Percentiles rank a stretch among this genome's conserved stretches.
phyloP scores from a whole-genome alignment of 352 stramenopile genomes.

The Albugo candida region DNA sequence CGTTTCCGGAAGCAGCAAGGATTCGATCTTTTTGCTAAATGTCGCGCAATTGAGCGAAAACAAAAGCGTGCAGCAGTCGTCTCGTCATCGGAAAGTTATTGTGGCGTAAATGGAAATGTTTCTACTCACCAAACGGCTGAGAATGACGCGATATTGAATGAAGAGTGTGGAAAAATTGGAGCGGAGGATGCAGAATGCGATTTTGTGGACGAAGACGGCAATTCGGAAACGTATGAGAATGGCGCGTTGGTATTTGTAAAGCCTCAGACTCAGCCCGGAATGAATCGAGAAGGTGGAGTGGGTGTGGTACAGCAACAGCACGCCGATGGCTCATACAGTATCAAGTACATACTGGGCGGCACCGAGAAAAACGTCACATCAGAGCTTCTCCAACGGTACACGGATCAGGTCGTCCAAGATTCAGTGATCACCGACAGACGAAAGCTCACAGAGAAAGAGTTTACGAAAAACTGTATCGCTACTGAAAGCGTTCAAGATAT shows the following conservation, averaged over 20 bases:
- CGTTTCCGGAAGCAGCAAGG: conserved; percentile 71
- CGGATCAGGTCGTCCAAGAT: conserved; percentile 49
- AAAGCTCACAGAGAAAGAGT: neutral
- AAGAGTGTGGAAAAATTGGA: neutral
- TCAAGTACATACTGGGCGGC: conserved; percentile 73
- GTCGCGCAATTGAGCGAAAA: conserved; percentile 48
- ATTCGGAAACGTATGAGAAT: neutral
- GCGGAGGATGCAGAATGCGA: conserved; percentile 5
- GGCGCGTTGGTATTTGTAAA: conserved; percentile 57
- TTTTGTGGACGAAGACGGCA: neutral
- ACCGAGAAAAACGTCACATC: conserved; percentile 42
- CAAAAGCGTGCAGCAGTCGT: conserved; percentile 6
- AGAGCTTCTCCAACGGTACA: conserved; percentile 40
- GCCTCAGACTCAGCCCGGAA: conserved; percentile 44
- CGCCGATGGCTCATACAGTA: conserved; percentile 39
- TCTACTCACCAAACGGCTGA: neutral
- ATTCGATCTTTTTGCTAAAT: conserved; percentile 81
- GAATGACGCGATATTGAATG: neutral
- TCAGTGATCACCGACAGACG: conserved; percentile 41
- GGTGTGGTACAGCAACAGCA: conserved; percentile 23
- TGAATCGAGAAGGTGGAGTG: conserved; percentile 60
- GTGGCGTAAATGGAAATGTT: neutral
- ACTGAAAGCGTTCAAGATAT: conserved; percentile 10
- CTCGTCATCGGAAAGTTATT: neutral
- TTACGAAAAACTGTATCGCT: neutral